Evolutionary conservation across 1,284 basidiomycete genomes (phyloP).

Genomic region (Cutaneotrichosporon mucoides): DNA sequence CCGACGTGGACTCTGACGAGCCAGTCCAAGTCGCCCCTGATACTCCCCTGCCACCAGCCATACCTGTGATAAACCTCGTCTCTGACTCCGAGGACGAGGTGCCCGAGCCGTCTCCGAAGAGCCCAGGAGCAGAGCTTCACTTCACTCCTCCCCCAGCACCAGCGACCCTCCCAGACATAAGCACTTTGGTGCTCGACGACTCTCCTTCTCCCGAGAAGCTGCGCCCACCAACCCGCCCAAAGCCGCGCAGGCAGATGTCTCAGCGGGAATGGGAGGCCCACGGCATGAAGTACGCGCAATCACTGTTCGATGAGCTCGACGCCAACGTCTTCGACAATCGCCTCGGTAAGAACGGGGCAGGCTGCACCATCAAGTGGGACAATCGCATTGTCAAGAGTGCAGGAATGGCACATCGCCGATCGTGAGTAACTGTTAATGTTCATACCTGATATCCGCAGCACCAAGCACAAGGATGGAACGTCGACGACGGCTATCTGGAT

Average conservation of each 20-base stretch:
- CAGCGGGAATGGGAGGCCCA: conserved; percentile 4
- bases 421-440: conserved; percentile 14
- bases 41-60: background rate
- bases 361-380: conserved; percentile 39
- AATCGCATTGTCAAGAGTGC: conserved; percentile 43
- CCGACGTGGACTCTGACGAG: background rate
- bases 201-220: background rate
- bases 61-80: conserved; percentile 7
- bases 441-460: background rate
- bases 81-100: conserved; percentile 5
- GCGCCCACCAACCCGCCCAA: background rate
- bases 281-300: conserved; percentile 18
- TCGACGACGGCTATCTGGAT: conserved; percentile 20
- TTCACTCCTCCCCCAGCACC: conserved; percentile 24
- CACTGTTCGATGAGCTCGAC: conserved; percentile 43
- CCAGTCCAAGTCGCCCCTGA: background rate
- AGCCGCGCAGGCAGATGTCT: conserved; percentile 26
- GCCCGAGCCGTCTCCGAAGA: background rate
- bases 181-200: conserved; percentile 8
- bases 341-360: conserved; percentile 25
- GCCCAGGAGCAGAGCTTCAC: conserved; percentile 15
- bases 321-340: conserved; percentile 35
- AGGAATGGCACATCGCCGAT: conserved; percentile 33
- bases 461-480: conserved; percentile 11
- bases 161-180: conserved; percentile 20